Base-by-base conservation (phyloP, 352 stramenopile genomes). In the Pythium sukuiense region DNA sequence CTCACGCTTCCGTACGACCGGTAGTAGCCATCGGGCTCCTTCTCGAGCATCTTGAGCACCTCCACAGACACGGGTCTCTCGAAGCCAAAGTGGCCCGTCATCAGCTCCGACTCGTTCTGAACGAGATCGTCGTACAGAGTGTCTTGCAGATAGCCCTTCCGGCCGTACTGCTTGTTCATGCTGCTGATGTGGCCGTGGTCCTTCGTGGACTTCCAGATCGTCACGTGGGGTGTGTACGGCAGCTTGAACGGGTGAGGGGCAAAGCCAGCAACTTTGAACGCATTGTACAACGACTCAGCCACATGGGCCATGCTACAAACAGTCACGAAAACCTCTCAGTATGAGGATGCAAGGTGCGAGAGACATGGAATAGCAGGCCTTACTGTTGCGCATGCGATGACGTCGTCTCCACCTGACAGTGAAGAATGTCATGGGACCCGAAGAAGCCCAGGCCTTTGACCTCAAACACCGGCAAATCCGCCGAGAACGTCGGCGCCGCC, bases 171-270 rank as follows among this genome's bases (percentile, higher is more conserved):
- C 18, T 68, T 63, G 48, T 81, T 77, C 16, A 81, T 59, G 12
- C 43, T 54, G 7, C 43, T 63, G 43, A 80, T 69, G 26, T 75
- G 35, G 16, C 69, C n/a, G 13, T 65, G 72, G 45, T 76, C 60
- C 13, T 70, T 74, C 2, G 67, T 73, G 16, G 63, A 63, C 55
- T 83, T 85, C 75, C 77, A 85, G 29, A 85, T 74, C 11, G 77
- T 81, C 59, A 81, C 14, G 63, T 85, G 77, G 12, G 77, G 70
- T 3, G 52, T 64, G 60, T 73, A 83, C n/a, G 75, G 73, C n/a
- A 46, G 65, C 13, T 63, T 60, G 39, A 81, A 76, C 3, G 13
- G 43, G 39, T 43, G 29, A 8, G 66, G 69, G 18, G 71, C 73
- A 54, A 83, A 58, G 6, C 71, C 75, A n/a, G 71, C 52, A 7